Percentiles rank a stretch among this genome's conserved stretches.
phyloP scores from a whole-genome alignment of 2,329 filamentous ascomycete genomes.

The Chaetomium sp. region DNA sequence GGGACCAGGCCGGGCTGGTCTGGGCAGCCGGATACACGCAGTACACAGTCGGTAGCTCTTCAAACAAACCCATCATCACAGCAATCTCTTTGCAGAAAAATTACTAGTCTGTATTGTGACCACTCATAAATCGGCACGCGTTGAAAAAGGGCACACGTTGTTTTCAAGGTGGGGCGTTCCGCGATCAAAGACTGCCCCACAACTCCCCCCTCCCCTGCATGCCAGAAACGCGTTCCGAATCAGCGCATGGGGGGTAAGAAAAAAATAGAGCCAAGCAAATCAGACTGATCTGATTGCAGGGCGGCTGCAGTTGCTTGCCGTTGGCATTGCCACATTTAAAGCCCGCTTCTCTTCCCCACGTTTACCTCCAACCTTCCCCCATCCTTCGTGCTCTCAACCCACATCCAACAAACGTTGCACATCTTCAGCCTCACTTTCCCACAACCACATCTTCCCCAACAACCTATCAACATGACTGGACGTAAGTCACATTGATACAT shows the following conservation, averaged over 20 bases:
- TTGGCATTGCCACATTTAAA: constrained; percentile 32
- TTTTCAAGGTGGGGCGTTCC: constrained; percentile 25
- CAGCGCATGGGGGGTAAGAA: constrained; percentile 31
- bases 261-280: constrained; percentile 25
- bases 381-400: constrained; percentile 17
- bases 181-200: constrained; percentile 7
- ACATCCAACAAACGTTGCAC: constrained; percentile 22
- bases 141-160: constrained; percentile 3
- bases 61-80: constrained; percentile 22
- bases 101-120: constrained; percentile 12
- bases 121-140: constrained; percentile 27
- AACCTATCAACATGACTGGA: constrained; percentile 66
- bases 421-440: constrained; percentile 35
- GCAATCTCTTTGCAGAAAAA: not conserved
- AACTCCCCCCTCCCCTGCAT: constrained; percentile 8
- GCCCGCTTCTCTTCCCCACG: constrained; percentile 36
- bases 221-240: constrained; percentile 28
- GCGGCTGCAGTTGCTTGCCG: constrained; percentile 11
- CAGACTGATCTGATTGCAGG: constrained; percentile 18
- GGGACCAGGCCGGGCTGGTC: not conserved
- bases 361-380: constrained; percentile 29
- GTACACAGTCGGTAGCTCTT: not conserved
- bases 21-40: not conserved
- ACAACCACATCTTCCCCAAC: constrained; percentile 33
- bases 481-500: constrained; percentile 47